These are phyloP conservation scores for Diutina scorzettiae DNA, from an alignment of 1,139 yeast genomes.

Conservation along the genomic window DNA sequence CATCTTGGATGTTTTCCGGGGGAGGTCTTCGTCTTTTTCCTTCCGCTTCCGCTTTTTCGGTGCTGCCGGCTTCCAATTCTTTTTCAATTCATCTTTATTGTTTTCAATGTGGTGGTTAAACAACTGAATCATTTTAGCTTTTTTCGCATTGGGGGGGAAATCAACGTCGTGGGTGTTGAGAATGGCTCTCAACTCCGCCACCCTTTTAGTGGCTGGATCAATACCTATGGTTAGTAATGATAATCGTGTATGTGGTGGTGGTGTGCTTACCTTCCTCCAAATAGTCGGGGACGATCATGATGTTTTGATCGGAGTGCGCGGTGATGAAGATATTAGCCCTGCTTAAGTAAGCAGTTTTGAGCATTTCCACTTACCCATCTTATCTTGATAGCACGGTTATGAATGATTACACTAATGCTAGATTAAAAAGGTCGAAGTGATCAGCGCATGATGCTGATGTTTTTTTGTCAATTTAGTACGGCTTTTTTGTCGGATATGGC, in stretches of 20 bases:
- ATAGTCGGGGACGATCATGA: background rate
- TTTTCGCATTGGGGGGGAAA: background rate
- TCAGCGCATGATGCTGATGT: too few relatives aligned
- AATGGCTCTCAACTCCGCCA: background rate
- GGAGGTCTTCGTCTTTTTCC: background rate
- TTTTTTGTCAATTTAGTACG: too few relatives aligned
- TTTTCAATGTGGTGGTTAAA: background rate
- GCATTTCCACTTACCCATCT: too few relatives aligned
- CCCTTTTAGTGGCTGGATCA: background rate
- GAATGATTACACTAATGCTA: too few relatives aligned
- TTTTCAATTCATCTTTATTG: background rate
- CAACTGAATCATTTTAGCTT: background rate
- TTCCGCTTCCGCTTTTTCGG: conserved; percentile 1
- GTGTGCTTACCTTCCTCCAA: background rate
- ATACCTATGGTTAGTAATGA: background rate
- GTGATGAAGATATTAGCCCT: too few relatives aligned
- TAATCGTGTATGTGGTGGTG: background rate
- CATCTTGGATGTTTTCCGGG: background rate
- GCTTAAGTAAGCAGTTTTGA: too few relatives aligned
- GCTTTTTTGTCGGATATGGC: too few relatives aligned
- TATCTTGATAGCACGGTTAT: too few relatives aligned
- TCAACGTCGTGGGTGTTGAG: background rate
- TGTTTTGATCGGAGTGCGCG: too few relatives aligned
- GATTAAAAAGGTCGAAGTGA: too few relatives aligned
- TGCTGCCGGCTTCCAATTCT: background rate